Evolutionary conservation across 2,329 filamentous ascomycete species (phyloP).

Genomic region (Epichloe sylvatica): DNA sequence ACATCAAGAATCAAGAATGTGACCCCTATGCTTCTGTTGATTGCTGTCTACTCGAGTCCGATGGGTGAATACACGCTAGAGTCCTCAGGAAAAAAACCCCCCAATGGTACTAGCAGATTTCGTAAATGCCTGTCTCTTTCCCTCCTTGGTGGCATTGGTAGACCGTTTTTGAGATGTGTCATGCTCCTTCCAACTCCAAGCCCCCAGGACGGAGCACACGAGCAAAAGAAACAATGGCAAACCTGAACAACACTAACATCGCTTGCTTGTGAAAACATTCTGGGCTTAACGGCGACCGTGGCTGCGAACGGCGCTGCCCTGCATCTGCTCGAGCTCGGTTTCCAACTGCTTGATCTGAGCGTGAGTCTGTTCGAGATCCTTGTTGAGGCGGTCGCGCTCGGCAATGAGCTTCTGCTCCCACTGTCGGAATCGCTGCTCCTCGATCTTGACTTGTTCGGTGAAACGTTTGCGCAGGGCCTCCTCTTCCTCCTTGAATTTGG

Average conservation of each 20-base stretch:
- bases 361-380: slow-evolving; percentile 96
- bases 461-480: slow-evolving; percentile 97
- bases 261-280: slow-evolving; percentile 7
- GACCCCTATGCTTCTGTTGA: not conserved
- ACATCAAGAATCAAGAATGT: not conserved
- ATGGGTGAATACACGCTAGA: not conserved
- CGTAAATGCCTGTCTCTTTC: slow-evolving; percentile 11
- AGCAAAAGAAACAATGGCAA: slow-evolving; percentile 14
- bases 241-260: slow-evolving; percentile 17
- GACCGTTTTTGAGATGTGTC: slow-evolving; percentile 6
- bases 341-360: slow-evolving; percentile 88
- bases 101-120: slow-evolving; percentile 8
- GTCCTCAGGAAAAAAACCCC: not conserved
- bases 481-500: slow-evolving; percentile 99
- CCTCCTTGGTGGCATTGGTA: slow-evolving; percentile 17
- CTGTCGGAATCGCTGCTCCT: slow-evolving; percentile 96
- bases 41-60: not conserved
- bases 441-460: slow-evolving; percentile 99
- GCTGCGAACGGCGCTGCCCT: slow-evolving; percentile 79
- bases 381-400: slow-evolving; percentile 97
- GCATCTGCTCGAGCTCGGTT: slow-evolving; percentile 82
- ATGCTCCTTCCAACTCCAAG: slow-evolving; percentile 19
- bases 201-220: slow-evolving; percentile 17
- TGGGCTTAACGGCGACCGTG: slow-evolving; percentile 72
- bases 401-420: slow-evolving; percentile 99